These are phyloP conservation scores for Bimuria novae-zelandiae DNA, from an alignment of 2,329 filamentous ascomycete species.

Conservation along the genomic window DNA sequence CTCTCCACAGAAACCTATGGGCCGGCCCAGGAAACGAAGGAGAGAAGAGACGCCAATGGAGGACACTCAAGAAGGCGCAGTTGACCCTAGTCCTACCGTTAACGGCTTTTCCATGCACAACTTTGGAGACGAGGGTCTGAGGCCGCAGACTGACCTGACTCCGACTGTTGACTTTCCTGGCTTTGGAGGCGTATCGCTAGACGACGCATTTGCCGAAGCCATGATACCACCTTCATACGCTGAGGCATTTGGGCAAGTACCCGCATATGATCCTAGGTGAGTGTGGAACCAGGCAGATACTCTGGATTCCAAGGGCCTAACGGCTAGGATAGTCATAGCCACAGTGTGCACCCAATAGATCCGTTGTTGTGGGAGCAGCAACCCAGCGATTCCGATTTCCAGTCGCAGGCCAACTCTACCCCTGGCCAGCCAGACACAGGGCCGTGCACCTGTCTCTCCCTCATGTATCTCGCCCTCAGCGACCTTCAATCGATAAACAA, in stretches of 20 bases:
- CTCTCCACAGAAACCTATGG: conserved; percentile 56
- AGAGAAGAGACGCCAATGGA: conserved; percentile 30
- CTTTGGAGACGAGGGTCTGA: conserved; percentile 19
- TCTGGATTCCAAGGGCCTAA: neutral
- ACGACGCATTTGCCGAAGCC: neutral
- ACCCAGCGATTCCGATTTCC: neutral
- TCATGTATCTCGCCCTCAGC: conserved; percentile 52
- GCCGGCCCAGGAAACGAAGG: conserved; percentile 54
- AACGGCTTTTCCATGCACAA: conserved; percentile 9
- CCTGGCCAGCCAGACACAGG: conserved; percentile 14
- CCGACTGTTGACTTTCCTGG: conserved; percentile 12
- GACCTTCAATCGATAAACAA: conserved; percentile 46
- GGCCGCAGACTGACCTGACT: conserved; percentile 7
- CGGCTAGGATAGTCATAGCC: neutral
- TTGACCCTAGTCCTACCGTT: conserved; percentile 2
- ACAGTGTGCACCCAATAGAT: conserved; percentile 1
- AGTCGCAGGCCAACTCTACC: conserved; percentile 1
- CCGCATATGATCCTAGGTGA: neutral
- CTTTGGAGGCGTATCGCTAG: conserved; percentile 3
- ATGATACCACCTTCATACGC: neutral
- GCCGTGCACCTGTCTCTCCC: conserved; percentile 51
- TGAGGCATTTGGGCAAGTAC: neutral
- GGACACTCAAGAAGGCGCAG: conserved; percentile 7
- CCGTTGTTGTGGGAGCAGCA: conserved; percentile 2
- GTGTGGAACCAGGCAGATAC: neutral